A percentile compares a stretch with the other conserved stretches of the same genome.
Conservation (phyloP, 2,329 filamentous ascomycete genomes). For the Claviceps fusiformis region DNA sequence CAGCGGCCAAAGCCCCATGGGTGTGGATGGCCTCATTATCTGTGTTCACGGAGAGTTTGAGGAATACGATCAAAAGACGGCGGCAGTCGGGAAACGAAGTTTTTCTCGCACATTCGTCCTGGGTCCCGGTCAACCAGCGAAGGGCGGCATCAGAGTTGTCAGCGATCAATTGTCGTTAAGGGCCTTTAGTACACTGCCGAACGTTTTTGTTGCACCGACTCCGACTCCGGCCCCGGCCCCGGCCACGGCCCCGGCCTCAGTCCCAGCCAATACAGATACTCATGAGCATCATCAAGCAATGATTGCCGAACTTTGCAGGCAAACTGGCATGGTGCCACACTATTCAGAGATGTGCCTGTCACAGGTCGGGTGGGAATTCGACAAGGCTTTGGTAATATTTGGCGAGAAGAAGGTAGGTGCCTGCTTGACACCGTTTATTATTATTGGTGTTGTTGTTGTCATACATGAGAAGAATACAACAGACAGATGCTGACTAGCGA, state of each 20-base stretch:
- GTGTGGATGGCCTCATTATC: conserved; percentile 66
- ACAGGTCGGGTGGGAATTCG: conserved; percentile 68
- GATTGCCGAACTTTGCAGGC: conserved; percentile 59
- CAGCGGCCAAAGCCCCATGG: conserved; percentile 44
- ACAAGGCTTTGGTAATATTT: conserved; percentile 62
- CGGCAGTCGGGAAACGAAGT: conserved; percentile 52
- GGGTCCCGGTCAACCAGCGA: conserved; percentile 55
- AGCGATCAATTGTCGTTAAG: conserved; percentile 67
- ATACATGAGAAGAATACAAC: background rate
- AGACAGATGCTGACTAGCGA: background rate
- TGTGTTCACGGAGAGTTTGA: conserved; percentile 76
- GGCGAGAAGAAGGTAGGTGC: conserved; percentile 54
- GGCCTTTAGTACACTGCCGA: conserved; percentile 42
- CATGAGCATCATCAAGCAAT: conserved; percentile 46
- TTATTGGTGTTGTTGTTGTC: too few relatives aligned
- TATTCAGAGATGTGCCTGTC: conserved; percentile 72
- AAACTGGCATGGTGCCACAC: conserved; percentile 66
- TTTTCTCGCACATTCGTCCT: conserved; percentile 74
- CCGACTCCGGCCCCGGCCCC: conserved; percentile 2
- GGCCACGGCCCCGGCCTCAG: too few relatives aligned
- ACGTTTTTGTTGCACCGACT: conserved; percentile 21
- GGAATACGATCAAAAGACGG: conserved; percentile 47
- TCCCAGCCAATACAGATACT: conserved; percentile 17
- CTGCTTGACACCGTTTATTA: background rate
- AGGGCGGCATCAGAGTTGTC: conserved; percentile 56